These are phyloP conservation scores for Ceriops decandra DNA, from an alignment of 345 rosid species.

Conservation along the genomic window DNA sequence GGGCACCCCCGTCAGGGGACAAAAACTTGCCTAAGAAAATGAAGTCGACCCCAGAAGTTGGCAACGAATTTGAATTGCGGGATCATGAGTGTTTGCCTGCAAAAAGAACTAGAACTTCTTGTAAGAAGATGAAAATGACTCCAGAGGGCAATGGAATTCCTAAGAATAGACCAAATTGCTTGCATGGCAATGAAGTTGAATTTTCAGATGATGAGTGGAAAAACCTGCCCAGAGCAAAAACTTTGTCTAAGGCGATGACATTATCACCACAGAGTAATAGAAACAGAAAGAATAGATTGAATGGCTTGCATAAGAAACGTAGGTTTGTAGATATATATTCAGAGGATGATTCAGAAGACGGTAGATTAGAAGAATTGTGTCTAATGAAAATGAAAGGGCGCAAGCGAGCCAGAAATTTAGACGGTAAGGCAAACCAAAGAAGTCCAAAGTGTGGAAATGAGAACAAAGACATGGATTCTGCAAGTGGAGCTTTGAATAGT, in stretches of 20 bases:
- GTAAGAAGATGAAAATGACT: constrained; percentile 17
- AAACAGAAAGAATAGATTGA: constrained; percentile 21
- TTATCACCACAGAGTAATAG: constrained; percentile 8
- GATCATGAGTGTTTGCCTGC: background rate
- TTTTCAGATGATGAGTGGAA: background rate
- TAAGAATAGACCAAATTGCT: constrained; percentile 16
- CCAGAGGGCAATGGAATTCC: constrained; percentile 13
- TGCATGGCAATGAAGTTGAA: background rate
- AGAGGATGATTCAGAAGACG: constrained; percentile 26
- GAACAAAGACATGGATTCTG: constrained; percentile 7
- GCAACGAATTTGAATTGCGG: no score
- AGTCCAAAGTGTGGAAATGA: constrained; percentile 10
- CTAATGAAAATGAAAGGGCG: constrained; percentile 23
- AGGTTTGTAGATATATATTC: constrained; percentile 8
- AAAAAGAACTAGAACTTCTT: constrained; percentile 9
- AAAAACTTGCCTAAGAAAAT: background rate
- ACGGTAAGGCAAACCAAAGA: constrained; percentile 1
- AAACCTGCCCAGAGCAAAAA: constrained; percentile 4
- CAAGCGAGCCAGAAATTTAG: constrained; percentile 9
- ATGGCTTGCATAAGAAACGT: constrained; percentile 9
- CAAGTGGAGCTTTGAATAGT: constrained; percentile 1
- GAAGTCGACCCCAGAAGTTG: constrained; percentile 2
- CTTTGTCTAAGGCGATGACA: constrained; percentile 20
- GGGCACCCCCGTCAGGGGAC: background rate
- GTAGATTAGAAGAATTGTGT: constrained; percentile 16